Conservation (phyloP, 768 basidiomycete genomes). For the Sistotremastrum niveocremeum region DNA sequence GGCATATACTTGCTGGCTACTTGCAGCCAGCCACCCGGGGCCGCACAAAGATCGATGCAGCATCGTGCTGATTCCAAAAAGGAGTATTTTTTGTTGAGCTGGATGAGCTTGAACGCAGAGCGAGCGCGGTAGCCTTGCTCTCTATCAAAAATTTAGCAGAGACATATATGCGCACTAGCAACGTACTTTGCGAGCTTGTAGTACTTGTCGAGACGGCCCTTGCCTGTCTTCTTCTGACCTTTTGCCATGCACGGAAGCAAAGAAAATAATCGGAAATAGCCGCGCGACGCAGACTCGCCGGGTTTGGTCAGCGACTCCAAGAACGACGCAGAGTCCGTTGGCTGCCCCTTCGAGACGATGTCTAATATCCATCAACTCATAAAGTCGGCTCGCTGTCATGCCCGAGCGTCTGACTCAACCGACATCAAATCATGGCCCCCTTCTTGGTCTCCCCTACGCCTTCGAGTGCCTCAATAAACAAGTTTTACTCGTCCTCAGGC, state of each 20-base stretch:
- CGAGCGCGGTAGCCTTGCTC: slow-evolving; percentile 99
- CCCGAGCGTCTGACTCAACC: too few relatives aligned
- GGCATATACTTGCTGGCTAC: slow-evolving; percentile 98
- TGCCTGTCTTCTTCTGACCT: slow-evolving; percentile 90
- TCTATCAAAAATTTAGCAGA: slow-evolving; percentile 27
- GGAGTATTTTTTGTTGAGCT: slow-evolving; percentile 94
- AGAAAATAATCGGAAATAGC: too few relatives aligned
- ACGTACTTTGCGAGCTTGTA: slow-evolving; percentile 86
- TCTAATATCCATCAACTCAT: too few relatives aligned
- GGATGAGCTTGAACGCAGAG: slow-evolving; percentile 98
- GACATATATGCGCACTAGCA: background rate
- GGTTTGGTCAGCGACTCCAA: too few relatives aligned
- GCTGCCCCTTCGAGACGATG: too few relatives aligned
- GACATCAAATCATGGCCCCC: too few relatives aligned
- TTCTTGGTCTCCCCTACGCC: too few relatives aligned
- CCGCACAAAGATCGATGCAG: slow-evolving; percentile 95
- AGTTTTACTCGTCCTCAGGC: too few relatives aligned
- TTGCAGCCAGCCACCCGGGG: slow-evolving; percentile 98
- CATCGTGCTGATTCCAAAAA: slow-evolving; percentile 84
- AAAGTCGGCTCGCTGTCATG: too few relatives aligned
- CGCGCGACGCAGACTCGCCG: too few relatives aligned
- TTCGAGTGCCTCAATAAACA: too few relatives aligned
- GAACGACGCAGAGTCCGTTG: too few relatives aligned
- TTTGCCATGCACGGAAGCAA: slow-evolving; percentile 39
- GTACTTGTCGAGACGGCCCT: slow-evolving; percentile 92